These are phyloP conservation scores for Cornus controversa DNA, from an alignment of 148 eudicot species.

Conservation along the genomic window DNA sequence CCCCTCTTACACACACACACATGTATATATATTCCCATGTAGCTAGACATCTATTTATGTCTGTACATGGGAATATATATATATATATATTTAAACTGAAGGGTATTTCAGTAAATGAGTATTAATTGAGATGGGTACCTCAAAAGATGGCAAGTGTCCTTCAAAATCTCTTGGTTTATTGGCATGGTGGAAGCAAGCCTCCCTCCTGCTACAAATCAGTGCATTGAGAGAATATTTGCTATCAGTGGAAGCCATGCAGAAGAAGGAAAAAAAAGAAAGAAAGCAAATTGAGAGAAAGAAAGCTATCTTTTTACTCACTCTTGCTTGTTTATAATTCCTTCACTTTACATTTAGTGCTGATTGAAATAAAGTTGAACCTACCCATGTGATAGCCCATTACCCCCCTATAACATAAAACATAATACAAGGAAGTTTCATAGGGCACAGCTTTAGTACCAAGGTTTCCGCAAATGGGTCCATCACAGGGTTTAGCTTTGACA, in stretches of 20 bases:
- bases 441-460: slow-evolving; percentile 15
- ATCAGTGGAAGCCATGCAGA: slow-evolving; percentile 39
- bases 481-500: slow-evolving; percentile 17
- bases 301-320: slow-evolving; percentile 26
- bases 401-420: slow-evolving; percentile 4
- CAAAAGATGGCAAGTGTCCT: slow-evolving; percentile 62
- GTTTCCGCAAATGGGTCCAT: slow-evolving; percentile 22
- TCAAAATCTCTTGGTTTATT: slow-evolving; percentile 52
- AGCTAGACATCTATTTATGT: neutral
- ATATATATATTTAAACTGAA: neutral
- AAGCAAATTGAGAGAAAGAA: slow-evolving; percentile 19
- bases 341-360: slow-evolving; percentile 3
- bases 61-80: neutral
- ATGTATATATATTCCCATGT: slow-evolving; percentile 8
- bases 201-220: slow-evolving; percentile 68
- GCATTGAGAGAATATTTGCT: slow-evolving; percentile 28
- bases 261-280: too few species aligned
- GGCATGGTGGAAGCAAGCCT: slow-evolving; percentile 72
- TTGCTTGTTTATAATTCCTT: neutral
- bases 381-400: slow-evolving; percentile 40
- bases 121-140: slow-evolving; percentile 36
- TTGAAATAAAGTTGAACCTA: slow-evolving; percentile 27
- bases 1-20: slow-evolving; percentile 22
- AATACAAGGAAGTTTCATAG: slow-evolving; percentile 13
- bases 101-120: slow-evolving; percentile 7